These are phyloP conservation scores for Durio zibethinus DNA, from an alignment of 345 rosid species.

Conservation along the genomic window DNA sequence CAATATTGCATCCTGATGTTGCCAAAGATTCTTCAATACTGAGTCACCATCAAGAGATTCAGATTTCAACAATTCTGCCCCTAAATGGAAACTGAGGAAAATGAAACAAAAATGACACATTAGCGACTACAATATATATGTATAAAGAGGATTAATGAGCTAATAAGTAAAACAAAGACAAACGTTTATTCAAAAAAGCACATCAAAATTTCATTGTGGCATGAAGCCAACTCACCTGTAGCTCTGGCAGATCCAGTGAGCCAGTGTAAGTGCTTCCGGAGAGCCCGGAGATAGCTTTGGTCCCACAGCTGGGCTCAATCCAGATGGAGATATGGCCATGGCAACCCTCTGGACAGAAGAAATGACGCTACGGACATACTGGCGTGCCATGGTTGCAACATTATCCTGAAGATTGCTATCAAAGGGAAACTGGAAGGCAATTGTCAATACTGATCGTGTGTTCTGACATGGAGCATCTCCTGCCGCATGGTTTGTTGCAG, in stretches of 20 bases:
- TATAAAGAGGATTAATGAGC: neutral
- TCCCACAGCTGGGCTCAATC: constrained; percentile 57
- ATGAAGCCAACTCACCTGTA: constrained; percentile 44
- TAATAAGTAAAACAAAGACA: neutral
- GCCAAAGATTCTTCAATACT: constrained; percentile 75
- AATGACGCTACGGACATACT: constrained; percentile 84
- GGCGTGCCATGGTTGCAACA: constrained; percentile 94
- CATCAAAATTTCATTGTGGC: neutral
- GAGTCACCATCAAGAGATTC: constrained; percentile 61
- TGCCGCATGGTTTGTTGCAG: constrained; percentile 43
- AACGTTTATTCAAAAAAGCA: neutral
- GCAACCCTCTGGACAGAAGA: constrained; percentile 96
- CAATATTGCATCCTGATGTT: constrained; percentile 83
- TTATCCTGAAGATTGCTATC: constrained; percentile 83
- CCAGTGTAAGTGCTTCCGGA: constrained; percentile 90
- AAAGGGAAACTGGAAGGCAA: constrained; percentile 98
- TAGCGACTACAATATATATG: neutral
- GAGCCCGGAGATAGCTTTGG: constrained; percentile 78
- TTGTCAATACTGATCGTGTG: constrained; percentile 79
- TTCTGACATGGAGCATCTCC: constrained; percentile 50
- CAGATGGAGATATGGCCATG: constrained; percentile 89
- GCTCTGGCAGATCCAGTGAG: constrained; percentile 90
- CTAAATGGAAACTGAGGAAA: constrained; percentile 55
- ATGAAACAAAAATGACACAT: constrained; percentile 9
- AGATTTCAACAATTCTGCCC: constrained; percentile 62